Evolutionary conservation across 257 asterid genomes (phyloP).

Genomic region (Fraxinus quadrangulata): DNA sequence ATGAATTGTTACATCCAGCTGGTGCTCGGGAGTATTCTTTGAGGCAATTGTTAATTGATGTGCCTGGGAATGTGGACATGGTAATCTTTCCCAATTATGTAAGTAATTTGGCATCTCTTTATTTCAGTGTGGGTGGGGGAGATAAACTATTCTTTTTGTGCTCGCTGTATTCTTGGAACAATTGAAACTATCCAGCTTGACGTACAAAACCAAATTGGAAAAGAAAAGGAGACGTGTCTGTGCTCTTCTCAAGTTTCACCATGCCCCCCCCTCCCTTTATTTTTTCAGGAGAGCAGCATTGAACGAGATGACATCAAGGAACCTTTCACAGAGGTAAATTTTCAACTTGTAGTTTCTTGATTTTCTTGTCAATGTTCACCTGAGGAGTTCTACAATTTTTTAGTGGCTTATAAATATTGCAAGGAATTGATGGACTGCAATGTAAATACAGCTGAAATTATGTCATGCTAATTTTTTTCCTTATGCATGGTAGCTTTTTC

Average conservation of each 20-base stretch:
- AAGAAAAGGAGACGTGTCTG: not conserved
- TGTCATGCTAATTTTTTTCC: not conserved
- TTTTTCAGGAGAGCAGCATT: constrained; percentile 89
- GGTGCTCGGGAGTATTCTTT: constrained; percentile 90
- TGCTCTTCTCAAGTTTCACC: not conserved
- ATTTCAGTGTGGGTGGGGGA: not conserved
- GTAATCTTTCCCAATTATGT: constrained; percentile 96
- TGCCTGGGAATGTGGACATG: constrained; percentile 90
- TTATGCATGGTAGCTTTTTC: constrained; percentile 12
- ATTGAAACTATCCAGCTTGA: not conserved
- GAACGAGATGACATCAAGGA: constrained; percentile 93
- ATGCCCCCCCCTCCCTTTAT: not conserved
- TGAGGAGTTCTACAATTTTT: not conserved
- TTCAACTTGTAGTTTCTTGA: not conserved
- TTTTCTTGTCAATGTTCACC: constrained; percentile 14
- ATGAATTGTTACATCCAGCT: constrained; percentile 92
- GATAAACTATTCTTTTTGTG: not conserved
- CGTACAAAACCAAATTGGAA: constrained; percentile 13
- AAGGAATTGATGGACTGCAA: constrained; percentile 5
- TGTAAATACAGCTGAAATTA: not conserved
- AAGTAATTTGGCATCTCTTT: constrained; percentile 34
- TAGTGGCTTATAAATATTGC: not conserved
- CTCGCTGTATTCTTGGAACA: not conserved
- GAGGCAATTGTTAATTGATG: constrained; percentile 80
- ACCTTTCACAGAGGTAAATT: constrained; percentile 91